phyloP scores from a whole-genome alignment of 2,329 filamentous ascomycete species.

The Cercospora sesami region DNA sequence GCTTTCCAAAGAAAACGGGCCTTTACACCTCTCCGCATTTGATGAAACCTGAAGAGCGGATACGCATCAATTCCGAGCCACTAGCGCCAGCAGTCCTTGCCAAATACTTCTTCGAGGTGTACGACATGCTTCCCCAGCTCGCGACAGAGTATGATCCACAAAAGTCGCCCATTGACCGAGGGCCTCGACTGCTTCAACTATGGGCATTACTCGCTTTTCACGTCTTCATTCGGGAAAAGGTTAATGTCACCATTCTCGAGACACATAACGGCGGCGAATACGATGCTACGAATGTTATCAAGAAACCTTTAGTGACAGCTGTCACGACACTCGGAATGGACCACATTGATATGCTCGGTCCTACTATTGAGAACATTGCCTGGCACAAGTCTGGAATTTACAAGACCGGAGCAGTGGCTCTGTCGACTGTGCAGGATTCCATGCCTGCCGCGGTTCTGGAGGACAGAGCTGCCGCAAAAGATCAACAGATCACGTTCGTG shows the following conservation, averaged over 20 bases:
- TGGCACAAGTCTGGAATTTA: constrained; percentile 91
- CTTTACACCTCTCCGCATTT: constrained; percentile 85
- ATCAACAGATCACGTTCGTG: constrained; percentile 49
- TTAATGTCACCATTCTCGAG: constrained; percentile 78
- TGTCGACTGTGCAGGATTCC: constrained; percentile 51
- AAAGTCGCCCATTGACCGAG: constrained; percentile 62
- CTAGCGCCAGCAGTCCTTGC: constrained; percentile 68
- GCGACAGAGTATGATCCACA: constrained; percentile 45
- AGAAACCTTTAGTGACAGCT: constrained; percentile 66
- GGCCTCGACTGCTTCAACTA: constrained; percentile 71
- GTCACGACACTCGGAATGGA: constrained; percentile 84
- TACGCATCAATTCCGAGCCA: constrained; percentile 71
- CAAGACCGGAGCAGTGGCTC: constrained; percentile 63
- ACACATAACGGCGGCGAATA: constrained; percentile 91
- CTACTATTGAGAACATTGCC: constrained; percentile 74
- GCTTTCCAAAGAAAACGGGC: constrained; percentile 53
- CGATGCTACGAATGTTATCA: constrained; percentile 83
- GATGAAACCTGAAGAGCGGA: constrained; percentile 76
- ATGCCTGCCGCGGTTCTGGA: constrained; percentile 47
- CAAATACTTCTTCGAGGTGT: constrained; percentile 77
- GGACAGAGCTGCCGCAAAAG: constrained; percentile 50
- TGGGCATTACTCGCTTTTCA: constrained; percentile 85
- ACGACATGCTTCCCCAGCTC: constrained; percentile 59
- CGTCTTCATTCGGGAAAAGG: constrained; percentile 72
- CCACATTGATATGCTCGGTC: constrained; percentile 75